Evolutionary conservation across 208 protist genomes (phyloP), one percentile per base, ranked within the genome.

Genomic region (Trypanosoma caninum): DNA sequence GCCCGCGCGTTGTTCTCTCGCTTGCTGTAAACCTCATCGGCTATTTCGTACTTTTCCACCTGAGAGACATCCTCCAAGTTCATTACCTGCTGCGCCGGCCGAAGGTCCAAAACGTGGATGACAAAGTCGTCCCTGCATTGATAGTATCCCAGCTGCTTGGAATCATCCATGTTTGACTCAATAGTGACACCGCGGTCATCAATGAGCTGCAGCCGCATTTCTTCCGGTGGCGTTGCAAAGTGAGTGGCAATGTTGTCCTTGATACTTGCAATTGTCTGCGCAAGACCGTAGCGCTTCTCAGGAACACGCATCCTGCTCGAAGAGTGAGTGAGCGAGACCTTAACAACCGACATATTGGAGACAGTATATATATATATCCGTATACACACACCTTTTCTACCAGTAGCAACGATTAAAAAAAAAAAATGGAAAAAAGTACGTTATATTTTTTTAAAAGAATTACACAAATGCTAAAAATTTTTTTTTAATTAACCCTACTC

Each of bases 11-110:
- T 93, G 65, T 95, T 81, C 40, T 71, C 63, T 46, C 90, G 87
- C 63, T 90, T 90, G n/a, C 79, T 68, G 74, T 89, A 97, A 48
- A 93, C 87, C 67, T 93, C 86, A 50, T 97, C 90, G 5, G 84
- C 66, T 50, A 97, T 95, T 34, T 88, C 84, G 56, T 82, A 97
- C 74, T 97, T 97, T 71, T 97, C 69, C 30, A 97, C 89, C 68
- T 93, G 59, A 2, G 81, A 87, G 11, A 94, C 75, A 63, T 96
- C 90, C 20, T 91, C 82, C 68, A 69, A 95, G 60, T 84, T 84
- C 20, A 80, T 69, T 6, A 90, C 48, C 59, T 78, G 54, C n/a
- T 71, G 59, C 6, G 79, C 38, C 9, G 93, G 93, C 42, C 89
- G 84, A 3, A 88, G 72, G 72, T 97, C 93, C 16, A 96, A 76